phyloP scores from a whole-genome alignment of 176 grass and related monocot genomes.

The Raddia guianensis region DNA sequence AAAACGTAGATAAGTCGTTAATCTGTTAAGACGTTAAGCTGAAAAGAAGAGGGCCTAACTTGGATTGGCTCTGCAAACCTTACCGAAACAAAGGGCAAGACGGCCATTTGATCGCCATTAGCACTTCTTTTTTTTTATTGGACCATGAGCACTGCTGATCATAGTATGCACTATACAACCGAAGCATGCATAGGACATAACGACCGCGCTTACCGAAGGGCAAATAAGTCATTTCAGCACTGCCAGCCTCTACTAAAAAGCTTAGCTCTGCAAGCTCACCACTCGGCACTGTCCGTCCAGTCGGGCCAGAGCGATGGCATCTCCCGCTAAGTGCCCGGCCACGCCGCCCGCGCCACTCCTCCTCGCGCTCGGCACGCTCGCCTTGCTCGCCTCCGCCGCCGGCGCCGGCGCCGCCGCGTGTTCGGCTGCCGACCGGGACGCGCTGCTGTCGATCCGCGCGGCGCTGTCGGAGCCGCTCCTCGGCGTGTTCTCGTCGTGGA shows the following conservation, averaged over 20 bases:
- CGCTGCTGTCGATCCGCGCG: slow-evolving; percentile 69
- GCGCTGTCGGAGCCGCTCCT: slow-evolving; percentile 69
- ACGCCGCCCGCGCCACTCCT: slow-evolving; percentile 2
- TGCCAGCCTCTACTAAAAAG: slow-evolving; percentile 28
- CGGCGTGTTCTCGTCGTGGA: slow-evolving; percentile 87
- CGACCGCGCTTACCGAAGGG: slow-evolving; percentile 22
- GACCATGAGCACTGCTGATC: neutral
- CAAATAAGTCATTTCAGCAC: slow-evolving; percentile 38
- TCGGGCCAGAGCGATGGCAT: slow-evolving; percentile 28
- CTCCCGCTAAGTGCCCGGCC: slow-evolving; percentile 11
- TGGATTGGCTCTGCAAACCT: no score
- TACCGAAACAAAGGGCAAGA: neutral
- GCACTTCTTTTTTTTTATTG: no score
- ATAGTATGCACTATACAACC: neutral
- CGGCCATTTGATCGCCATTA: neutral
- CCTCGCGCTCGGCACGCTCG: slow-evolving; percentile 1
- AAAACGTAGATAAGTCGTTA: no score
- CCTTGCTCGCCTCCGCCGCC: slow-evolving; percentile 8
- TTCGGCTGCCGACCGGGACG: slow-evolving; percentile 47
- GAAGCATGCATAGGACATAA: neutral
- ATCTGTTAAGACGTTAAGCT: no score
- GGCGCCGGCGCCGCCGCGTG: neutral
- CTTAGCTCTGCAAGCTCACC: slow-evolving; percentile 28
- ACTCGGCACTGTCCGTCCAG: slow-evolving; percentile 18
- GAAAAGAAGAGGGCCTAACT: no score